phyloP scores from a whole-genome alignment of 1,284 basidiomycete genomes.

The Ustilago cynodontis region DNA sequence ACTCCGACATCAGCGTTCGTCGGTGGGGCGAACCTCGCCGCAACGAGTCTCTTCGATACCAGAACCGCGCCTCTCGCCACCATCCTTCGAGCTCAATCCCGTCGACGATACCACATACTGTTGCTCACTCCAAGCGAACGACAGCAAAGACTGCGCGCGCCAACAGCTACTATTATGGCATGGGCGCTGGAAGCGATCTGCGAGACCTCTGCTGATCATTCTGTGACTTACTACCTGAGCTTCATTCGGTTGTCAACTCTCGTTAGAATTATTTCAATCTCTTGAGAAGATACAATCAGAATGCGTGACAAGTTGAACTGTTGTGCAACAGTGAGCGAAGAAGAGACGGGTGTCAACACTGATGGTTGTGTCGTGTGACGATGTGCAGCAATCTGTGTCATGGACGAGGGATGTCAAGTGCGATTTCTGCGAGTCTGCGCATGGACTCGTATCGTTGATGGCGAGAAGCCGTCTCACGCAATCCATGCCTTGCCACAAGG shows the following conservation, averaged over 20 bases:
- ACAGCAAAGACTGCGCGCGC: slow-evolving; percentile 12
- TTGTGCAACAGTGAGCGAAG: not conserved
- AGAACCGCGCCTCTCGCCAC: slow-evolving; percentile 9
- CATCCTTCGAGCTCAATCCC: slow-evolving; percentile 16
- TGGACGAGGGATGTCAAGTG: not conserved
- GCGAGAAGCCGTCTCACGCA: not conserved
- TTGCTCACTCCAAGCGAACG: slow-evolving; percentile 5
- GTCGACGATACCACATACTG: not conserved
- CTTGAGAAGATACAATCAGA: no score
- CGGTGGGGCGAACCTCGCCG: slow-evolving; percentile 45
- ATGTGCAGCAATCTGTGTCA: not conserved
- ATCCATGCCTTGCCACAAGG: not conserved
- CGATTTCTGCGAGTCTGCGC: slow-evolving; percentile 2
- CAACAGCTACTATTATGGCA: slow-evolving; percentile 36
- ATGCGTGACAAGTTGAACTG: no score
- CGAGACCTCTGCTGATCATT: slow-evolving; percentile 27
- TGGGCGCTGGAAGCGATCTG: slow-evolving; percentile 26
- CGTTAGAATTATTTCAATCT: not conserved
- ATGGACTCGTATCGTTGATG: not conserved
- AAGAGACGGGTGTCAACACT: no score
- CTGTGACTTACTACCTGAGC: not conserved
- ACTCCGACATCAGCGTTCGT: slow-evolving; percentile 50
- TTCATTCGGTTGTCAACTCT: not conserved
- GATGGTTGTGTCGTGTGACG: no score
- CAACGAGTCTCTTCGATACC: slow-evolving; percentile 19